These are phyloP conservation scores for Lecanicillium sp. DNA, from an alignment of 2,329 filamentous ascomycete genomes.

Conservation along the genomic window DNA sequence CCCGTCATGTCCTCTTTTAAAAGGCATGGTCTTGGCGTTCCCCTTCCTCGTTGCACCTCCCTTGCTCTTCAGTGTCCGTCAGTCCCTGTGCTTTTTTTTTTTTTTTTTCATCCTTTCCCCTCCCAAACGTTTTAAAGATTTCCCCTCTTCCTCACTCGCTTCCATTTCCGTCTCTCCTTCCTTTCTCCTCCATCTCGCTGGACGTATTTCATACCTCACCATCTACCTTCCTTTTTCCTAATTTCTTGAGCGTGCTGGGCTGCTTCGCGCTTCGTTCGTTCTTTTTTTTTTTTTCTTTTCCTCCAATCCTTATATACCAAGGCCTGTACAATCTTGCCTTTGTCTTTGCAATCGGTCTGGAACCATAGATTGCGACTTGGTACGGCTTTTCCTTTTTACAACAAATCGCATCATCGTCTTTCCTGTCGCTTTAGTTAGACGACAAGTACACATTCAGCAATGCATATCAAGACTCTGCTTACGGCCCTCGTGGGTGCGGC, in stretches of 20 bases:
- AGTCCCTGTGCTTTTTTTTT: no score
- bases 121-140: slow-evolving; percentile 14
- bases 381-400: slow-evolving; percentile 19
- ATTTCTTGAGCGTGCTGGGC: slow-evolving; percentile 22
- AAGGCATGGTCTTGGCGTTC: slow-evolving; percentile 12
- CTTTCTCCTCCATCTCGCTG: slow-evolving; percentile 26
- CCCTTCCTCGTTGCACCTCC: background rate
- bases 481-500: slow-evolving; percentile 44
- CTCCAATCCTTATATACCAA: slow-evolving; percentile 13
- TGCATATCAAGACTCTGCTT: slow-evolving; percentile 47
- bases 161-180: slow-evolving; percentile 10
- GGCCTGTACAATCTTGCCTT: slow-evolving; percentile 27
- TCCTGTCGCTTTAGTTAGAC: slow-evolving; percentile 17
- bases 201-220: no score
- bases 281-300: slow-evolving; percentile 28
- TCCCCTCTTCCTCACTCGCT: slow-evolving; percentile 21
- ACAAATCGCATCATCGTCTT: slow-evolving; percentile 19
- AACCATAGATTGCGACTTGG: slow-evolving; percentile 30
- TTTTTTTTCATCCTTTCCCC: slow-evolving; percentile 2
- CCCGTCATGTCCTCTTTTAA: background rate
- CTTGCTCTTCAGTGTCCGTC: no score
- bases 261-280: slow-evolving; percentile 41
- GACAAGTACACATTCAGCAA: slow-evolving; percentile 29
- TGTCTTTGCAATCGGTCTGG: no score
- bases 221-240: slow-evolving; percentile 23